Conservation (phyloP, 1,284 basidiomycete species). For the Dichomitus squalens region DNA sequence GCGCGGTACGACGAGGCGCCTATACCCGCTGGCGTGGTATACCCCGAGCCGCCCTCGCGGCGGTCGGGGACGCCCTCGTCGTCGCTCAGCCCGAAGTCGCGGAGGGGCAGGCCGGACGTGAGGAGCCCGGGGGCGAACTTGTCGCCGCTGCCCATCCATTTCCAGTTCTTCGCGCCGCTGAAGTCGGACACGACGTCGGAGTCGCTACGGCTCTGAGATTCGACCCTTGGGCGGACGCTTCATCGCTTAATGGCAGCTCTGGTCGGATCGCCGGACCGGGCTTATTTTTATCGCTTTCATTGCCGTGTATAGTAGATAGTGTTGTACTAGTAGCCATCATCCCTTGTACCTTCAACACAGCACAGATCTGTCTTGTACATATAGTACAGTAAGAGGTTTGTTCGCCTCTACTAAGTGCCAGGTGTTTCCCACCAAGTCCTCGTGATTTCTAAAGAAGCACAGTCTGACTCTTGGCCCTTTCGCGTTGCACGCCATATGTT, state of each 20-base stretch:
- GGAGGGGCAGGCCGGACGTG: slow-evolving; percentile 6
- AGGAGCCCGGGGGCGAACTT: slow-evolving; percentile 19
- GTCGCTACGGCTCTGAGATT: neutral
- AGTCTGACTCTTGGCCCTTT: too few relatives aligned
- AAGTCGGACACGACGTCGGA: slow-evolving; percentile 13
- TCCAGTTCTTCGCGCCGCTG: slow-evolving; percentile 14
- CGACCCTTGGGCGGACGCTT: neutral
- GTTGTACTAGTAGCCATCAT: too few relatives aligned
- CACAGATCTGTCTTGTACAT: neutral
- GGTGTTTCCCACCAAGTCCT: too few relatives aligned
- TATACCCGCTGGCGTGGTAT: slow-evolving; percentile 23
- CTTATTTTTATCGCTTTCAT: too few relatives aligned
- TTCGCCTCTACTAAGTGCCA: too few relatives aligned
- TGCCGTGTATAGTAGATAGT: too few relatives aligned
- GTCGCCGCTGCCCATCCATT: slow-evolving; percentile 19
- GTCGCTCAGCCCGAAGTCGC: slow-evolving; percentile 1
- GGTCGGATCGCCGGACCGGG: too few relatives aligned
- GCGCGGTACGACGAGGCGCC: slow-evolving; percentile 25
- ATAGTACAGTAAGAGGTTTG: too few relatives aligned
- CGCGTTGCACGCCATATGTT: too few relatives aligned
- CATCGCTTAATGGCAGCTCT: too few relatives aligned
- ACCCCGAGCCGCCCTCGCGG: slow-evolving; percentile 23
- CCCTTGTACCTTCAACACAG: neutral
- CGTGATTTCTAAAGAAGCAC: too few relatives aligned
- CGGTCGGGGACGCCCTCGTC: slow-evolving; percentile 1